Base-by-base conservation (phyloP, 768 basidiomycete genomes). In the Lactarius akahatsu region DNA sequence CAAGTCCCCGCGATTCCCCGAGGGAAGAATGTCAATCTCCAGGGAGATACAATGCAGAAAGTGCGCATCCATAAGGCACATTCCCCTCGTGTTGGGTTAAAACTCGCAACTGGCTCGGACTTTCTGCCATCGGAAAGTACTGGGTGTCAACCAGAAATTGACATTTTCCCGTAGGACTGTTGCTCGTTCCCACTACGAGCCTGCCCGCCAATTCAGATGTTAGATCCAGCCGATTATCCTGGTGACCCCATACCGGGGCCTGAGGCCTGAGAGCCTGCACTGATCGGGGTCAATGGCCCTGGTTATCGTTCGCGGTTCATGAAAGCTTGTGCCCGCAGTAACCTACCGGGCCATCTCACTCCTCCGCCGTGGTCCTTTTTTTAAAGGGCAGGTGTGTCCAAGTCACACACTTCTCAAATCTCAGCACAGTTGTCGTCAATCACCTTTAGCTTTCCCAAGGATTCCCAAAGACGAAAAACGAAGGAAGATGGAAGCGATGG, bases 41-140 rank as follows among this genome's bases (percentile, higher is more conserved):
- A 84, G 68, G 90, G 91, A 68, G 77, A 78, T 30, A 90, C 91
- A n/a, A 91, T 85, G 86, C 55, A 91, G 90, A 78, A 92, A 92
- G 91, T 91, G 73, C 66, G 88, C 79, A 28, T 7, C 38, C 38
- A 40, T 15, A 40, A 40, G 38, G 43, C 18, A 11, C 15, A 5
- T 13, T 32, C 10, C 4, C 11, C 8, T 47, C 36, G n/a, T 40
- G 36, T 16, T 43, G 34, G 54, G 50, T 52, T 52, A 15, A 28
- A 15, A 55, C 43, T 61, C 38, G 34, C 36, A n/a, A 13, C 23
- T 52, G 23, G 23, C 23, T 52, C n/a, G 50, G 13, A n/a, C 61
- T n/a, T 36, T 30, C 38, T 45, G 26, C 59, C 16, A 9, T 92
- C 59, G 87, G 81, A 76, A 85, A 86, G 75, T 77, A 79, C 61